Evolutionary conservation across 106 monocot genomes (phyloP).

Genomic region (Triglochin maritima): DNA sequence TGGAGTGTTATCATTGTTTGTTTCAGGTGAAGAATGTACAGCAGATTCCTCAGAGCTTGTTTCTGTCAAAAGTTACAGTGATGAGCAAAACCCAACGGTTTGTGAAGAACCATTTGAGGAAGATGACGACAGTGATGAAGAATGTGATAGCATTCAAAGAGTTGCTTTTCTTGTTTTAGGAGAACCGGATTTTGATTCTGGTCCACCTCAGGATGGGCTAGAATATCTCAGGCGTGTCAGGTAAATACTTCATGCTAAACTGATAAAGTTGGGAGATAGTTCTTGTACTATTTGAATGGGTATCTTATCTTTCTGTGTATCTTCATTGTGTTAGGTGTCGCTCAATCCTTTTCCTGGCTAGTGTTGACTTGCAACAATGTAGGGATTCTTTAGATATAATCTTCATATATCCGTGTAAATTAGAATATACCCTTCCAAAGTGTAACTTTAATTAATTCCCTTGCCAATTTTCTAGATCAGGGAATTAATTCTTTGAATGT

Average conservation of each 20-base stretch:
- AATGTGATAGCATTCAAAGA: conserved; percentile 46
- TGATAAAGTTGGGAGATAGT: too few species aligned
- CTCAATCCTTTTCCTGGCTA: too few species aligned
- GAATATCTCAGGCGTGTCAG: conserved; percentile 96
- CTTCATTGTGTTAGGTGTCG: too few species aligned
- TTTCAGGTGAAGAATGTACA: conserved; percentile 3
- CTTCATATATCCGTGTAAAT: too few species aligned
- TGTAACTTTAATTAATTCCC: too few species aligned
- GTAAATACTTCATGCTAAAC: conserved; percentile 20
- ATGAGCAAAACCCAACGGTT: not conserved
- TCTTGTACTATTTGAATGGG: too few species aligned
- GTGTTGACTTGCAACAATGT: too few species aligned
- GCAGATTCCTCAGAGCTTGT: not conserved
- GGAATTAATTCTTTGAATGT: too few species aligned
- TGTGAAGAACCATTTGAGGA: conserved; percentile 20
- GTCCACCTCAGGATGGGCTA: conserved; percentile 81
- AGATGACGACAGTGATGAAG: conserved; percentile 54
- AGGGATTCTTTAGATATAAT: too few species aligned
- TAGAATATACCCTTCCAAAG: too few species aligned
- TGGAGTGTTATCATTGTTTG: not conserved
- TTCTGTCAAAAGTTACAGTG: not conserved
- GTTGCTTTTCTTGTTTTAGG: conserved; percentile 80
- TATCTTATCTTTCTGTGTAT: too few species aligned
- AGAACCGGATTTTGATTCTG: conserved; percentile 96
- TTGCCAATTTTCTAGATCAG: too few species aligned